These are phyloP conservation scores for Xylogone sp. DNA, from an alignment of 2,329 filamentous ascomycete species.

Conservation along the genomic window DNA sequence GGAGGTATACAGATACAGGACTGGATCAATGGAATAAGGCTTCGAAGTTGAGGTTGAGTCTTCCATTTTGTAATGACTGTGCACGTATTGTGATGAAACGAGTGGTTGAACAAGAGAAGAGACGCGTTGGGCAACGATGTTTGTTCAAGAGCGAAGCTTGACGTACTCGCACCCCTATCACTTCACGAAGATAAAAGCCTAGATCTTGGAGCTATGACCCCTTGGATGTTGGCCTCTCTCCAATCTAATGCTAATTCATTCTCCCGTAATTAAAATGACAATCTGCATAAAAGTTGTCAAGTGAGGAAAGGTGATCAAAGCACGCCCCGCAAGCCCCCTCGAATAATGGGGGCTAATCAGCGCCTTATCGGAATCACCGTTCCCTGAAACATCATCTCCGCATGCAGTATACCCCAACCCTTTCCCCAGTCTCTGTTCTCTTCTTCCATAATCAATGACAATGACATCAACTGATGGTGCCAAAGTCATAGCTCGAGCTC, in stretches of 20 bases:
- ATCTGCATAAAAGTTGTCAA: background rate
- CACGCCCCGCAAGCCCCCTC: background rate
- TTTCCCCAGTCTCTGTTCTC: background rate
- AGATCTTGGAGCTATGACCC: background rate
- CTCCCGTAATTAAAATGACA: background rate
- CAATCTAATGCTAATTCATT: background rate
- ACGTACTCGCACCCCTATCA: background rate
- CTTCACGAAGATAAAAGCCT: background rate
- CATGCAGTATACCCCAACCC: conserved; percentile 4
- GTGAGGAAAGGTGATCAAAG: background rate
- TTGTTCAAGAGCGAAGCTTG: background rate
- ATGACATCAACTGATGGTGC: conserved; percentile 17
- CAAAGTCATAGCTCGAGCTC: conserved; percentile 20
- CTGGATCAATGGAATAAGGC: conserved; percentile 50
- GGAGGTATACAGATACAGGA: conserved; percentile 93
- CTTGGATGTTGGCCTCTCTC: background rate
- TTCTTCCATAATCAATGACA: background rate
- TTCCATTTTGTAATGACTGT: conserved; percentile 20
- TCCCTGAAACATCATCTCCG: background rate
- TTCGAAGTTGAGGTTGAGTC: conserved; percentile 19
- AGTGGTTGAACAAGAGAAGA: background rate
- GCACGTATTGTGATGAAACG: conserved; percentile 1
- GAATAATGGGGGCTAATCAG: background rate
- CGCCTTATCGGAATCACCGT: background rate
- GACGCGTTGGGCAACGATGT: background rate